Evolutionary conservation across 2,329 filamentous ascomycete species (phyloP).

Genomic region (Beauveria sp.): DNA sequence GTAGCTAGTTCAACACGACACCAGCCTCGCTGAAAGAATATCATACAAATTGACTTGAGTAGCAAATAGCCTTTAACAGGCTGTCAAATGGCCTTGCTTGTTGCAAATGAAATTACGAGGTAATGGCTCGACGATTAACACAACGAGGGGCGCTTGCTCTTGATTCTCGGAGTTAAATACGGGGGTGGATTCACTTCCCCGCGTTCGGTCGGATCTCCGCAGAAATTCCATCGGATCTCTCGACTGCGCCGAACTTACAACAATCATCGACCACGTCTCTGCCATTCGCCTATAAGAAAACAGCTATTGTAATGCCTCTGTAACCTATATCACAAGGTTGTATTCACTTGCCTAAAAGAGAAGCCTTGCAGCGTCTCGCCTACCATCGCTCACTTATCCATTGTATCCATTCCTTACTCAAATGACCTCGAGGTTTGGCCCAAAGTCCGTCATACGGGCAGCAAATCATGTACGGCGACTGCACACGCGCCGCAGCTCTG

Average conservation of each 20-base stretch:
- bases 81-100: background rate
- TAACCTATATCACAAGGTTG: background rate
- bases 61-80: background rate
- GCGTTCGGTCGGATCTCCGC: slow-evolving; percentile 1
- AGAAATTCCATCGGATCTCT: background rate
- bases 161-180: background rate
- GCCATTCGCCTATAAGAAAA: background rate
- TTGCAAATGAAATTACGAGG: background rate
- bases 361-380: background rate
- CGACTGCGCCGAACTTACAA: background rate
- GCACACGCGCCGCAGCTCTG: background rate
- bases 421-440: slow-evolving; percentile 1
- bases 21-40: background rate
- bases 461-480: background rate
- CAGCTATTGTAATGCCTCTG: background rate
- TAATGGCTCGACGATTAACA: background rate
- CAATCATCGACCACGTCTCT: background rate
- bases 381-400: background rate
- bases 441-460: background rate
- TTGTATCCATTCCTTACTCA: background rate
- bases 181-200: background rate
- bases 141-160: background rate
- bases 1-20: background rate
- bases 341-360: background rate
- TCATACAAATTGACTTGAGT: background rate